These are phyloP conservation scores for Coleophoma cylindrospora DNA, from an alignment of 2,329 filamentous ascomycete species.

Conservation along the genomic window DNA sequence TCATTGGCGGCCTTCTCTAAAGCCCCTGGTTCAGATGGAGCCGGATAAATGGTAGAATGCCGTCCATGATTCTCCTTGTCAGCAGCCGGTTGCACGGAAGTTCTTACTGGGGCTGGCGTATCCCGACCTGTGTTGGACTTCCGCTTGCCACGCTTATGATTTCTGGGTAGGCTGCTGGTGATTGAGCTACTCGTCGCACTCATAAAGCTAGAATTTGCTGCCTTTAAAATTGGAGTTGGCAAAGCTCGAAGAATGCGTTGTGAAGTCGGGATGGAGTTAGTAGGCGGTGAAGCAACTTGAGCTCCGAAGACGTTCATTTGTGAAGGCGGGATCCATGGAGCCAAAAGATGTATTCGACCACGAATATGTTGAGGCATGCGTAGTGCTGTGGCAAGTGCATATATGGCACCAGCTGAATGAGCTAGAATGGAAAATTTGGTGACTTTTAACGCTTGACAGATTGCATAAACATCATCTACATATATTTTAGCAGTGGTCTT, in stretches of 20 bases:
- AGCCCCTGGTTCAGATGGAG: slow-evolving; percentile 18
- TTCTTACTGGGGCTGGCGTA: slow-evolving; percentile 26
- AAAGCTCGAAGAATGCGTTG: slow-evolving; percentile 87
- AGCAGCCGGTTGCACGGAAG: slow-evolving; percentile 29
- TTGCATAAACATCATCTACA: slow-evolving; percentile 77
- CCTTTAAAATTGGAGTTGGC: slow-evolving; percentile 85
- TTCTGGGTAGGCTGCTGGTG: slow-evolving; percentile 70
- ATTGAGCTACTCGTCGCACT: slow-evolving; percentile 83
- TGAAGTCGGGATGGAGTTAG: slow-evolving; percentile 82
- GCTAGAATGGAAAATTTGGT: slow-evolving; percentile 95
- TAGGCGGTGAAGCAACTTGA: slow-evolving; percentile 68
- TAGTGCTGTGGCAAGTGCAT: slow-evolving; percentile 88
- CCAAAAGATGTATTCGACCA: slow-evolving; percentile 87
- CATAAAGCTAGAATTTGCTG: slow-evolving; percentile 95
- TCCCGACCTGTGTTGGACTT: slow-evolving; percentile 39
- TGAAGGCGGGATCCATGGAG: slow-evolving; percentile 95
- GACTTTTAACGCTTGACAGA: slow-evolving; percentile 87
- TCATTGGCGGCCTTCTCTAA: slow-evolving; percentile 21
- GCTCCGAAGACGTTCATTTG: slow-evolving; percentile 78
- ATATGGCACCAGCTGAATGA: slow-evolving; percentile 96
- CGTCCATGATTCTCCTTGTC: slow-evolving; percentile 26
- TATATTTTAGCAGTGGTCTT: slow-evolving; percentile 18
- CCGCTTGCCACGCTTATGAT: slow-evolving; percentile 54
- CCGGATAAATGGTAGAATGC: slow-evolving; percentile 22
- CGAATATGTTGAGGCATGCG: slow-evolving; percentile 95